Evolutionary conservation across 169 alveolate genomes (phyloP).

Genomic region (Cryptosporidium sp.): DNA sequence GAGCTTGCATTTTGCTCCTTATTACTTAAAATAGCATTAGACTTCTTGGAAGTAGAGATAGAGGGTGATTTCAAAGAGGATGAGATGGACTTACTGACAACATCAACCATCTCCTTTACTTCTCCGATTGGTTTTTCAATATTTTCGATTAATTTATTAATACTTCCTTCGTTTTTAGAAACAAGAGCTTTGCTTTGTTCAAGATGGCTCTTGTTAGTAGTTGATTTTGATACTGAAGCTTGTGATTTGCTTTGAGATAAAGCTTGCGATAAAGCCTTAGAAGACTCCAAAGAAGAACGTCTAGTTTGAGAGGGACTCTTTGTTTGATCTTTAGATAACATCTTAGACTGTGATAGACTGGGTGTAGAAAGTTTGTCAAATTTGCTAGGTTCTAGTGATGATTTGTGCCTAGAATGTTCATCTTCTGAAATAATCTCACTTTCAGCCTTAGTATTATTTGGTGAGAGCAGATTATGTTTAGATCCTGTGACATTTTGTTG

Average conservation of each 20-base stretch:
- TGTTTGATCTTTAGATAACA: neutral
- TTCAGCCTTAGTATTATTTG: neutral
- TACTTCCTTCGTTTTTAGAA: constrained; percentile 17
- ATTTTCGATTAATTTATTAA: constrained; percentile 29
- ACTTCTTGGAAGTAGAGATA: neutral
- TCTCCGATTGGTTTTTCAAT: constrained; percentile 57
- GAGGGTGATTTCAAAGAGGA: constrained; percentile 4
- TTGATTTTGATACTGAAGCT: constrained; percentile 2
- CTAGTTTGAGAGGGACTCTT: neutral
- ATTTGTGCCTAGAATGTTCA: neutral
- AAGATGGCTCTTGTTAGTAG: neutral
- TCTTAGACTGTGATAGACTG: neutral
- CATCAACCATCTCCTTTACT: constrained; percentile 22
- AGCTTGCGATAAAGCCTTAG: neutral
- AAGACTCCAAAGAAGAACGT: neutral
- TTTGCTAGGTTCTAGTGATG: neutral
- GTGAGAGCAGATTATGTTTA: neutral
- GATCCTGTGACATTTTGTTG: neutral
- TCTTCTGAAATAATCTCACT: neutral
- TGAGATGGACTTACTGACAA: constrained; percentile 19
- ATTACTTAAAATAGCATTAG: constrained; percentile 2
- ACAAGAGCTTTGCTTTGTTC: neutral
- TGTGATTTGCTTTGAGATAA: neutral
- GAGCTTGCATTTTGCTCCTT: neutral
- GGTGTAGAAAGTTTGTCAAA: neutral